Evolutionary conservation across 371 early-diverging fungal species (phyloP).

Genomic region (Modicella reniformis): DNA sequence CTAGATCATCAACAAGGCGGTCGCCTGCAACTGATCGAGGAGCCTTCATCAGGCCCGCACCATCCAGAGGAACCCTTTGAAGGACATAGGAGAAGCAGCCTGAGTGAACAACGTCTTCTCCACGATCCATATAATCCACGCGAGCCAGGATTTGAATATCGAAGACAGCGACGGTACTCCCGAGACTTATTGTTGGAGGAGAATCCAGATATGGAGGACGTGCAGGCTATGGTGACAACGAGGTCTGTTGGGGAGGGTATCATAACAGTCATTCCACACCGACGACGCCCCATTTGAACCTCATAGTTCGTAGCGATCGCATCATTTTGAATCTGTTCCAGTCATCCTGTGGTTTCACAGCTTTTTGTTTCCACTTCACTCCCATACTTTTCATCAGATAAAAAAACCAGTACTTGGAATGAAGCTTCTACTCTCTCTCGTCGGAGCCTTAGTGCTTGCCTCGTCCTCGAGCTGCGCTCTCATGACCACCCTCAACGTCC

Average conservation of each 20-base stretch:
- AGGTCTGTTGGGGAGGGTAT: slow-evolving; percentile 48
- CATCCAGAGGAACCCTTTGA: background rate
- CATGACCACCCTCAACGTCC: slow-evolving; percentile 1
- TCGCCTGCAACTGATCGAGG: slow-evolving; percentile 17
- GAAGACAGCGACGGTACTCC: slow-evolving; percentile 25
- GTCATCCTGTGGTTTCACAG: no score
- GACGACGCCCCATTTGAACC: no score
- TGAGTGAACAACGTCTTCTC: background rate
- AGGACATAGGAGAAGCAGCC: background rate
- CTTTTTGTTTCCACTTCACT: no score
- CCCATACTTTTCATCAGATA: no score
- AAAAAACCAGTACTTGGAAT: no score
- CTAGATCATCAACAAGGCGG: slow-evolving; percentile 36
- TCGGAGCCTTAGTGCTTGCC: slow-evolving; percentile 12
- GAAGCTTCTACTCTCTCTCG: background rate
- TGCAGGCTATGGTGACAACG: slow-evolving; percentile 41
- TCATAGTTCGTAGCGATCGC: no score
- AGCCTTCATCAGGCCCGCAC: background rate
- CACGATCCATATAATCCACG: slow-evolving; percentile 24
- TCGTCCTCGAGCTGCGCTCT: background rate
- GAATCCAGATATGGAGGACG: slow-evolving; percentile 36
- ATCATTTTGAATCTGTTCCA: no score
- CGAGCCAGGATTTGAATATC: slow-evolving; percentile 34
- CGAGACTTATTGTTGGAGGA: slow-evolving; percentile 19
- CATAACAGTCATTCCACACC: slow-evolving; percentile 44